Conservation (phyloP, 1,284 basidiomycete genomes). For the Ustilago cynodontis region DNA sequence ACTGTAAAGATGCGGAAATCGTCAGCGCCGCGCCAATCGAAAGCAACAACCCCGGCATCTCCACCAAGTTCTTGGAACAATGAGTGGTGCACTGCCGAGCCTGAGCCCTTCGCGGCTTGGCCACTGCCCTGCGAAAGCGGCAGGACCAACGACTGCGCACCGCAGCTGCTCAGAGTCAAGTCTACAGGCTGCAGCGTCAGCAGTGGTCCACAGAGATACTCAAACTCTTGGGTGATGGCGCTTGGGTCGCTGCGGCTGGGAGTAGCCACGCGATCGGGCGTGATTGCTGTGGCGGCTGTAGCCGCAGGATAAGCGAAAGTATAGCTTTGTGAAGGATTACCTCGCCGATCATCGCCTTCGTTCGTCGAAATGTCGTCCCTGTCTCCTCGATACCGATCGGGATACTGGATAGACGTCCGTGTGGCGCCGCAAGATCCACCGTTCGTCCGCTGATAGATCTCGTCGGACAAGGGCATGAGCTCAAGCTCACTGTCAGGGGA, state of each 20-base stretch:
- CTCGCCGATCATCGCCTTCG: slow-evolving; percentile 6
- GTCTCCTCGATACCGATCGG: background rate
- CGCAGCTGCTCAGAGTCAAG: slow-evolving; percentile 23
- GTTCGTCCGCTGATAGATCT: slow-evolving; percentile 11
- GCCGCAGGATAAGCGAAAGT: slow-evolving; percentile 18
- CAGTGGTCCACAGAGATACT: slow-evolving; percentile 50
- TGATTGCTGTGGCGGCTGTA: background rate
- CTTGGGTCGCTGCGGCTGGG: slow-evolving; percentile 5
- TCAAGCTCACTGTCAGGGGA: slow-evolving; percentile 34
- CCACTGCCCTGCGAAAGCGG: slow-evolving; percentile 9
- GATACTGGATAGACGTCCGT: background rate
- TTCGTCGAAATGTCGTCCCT: slow-evolving; percentile 3
- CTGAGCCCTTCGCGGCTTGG: background rate
- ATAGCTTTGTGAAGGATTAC: background rate
- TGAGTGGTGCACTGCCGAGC: slow-evolving; percentile 15
- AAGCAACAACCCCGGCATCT: slow-evolving; percentile 43
- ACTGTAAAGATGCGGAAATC: slow-evolving; percentile 54
- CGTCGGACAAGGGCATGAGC: slow-evolving; percentile 17
- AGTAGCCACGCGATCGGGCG: background rate
- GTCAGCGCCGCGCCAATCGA: slow-evolving; percentile 56
- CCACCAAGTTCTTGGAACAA: slow-evolving; percentile 38
- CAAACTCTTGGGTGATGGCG: slow-evolving; percentile 39
- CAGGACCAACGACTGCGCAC: slow-evolving; percentile 29
- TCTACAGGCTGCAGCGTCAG: slow-evolving; percentile 37
- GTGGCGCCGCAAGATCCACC: slow-evolving; percentile 1